These are phyloP conservation scores for Citrus inodora DNA, from an alignment of 345 rosid genomes.

Conservation along the genomic window DNA sequence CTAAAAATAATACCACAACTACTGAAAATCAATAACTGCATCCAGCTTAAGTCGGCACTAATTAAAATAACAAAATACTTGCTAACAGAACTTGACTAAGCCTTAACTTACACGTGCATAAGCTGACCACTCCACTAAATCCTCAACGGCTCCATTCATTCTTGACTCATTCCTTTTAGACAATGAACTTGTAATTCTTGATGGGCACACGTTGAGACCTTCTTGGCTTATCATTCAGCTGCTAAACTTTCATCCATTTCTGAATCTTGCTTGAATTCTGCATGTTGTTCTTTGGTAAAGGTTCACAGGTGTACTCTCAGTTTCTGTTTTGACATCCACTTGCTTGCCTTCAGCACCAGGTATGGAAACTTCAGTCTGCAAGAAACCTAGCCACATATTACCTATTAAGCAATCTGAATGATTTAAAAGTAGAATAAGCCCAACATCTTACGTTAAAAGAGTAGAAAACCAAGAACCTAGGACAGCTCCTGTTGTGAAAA, in stretches of 20 bases:
- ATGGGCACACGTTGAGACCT: no score
- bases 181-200: no score
- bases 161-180: no score
- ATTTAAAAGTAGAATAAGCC: not conserved
- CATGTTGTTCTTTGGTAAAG: not conserved
- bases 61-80: no score
- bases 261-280: not conserved
- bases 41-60: no score
- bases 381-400: slow-evolving; percentile 11
- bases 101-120: no score
- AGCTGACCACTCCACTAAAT: no score
- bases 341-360: slow-evolving; percentile 70
- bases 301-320: slow-evolving; percentile 27
- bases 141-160: no score
- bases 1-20: no score
- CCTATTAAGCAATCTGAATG: not conserved
- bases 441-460: slow-evolving; percentile 1
- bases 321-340: slow-evolving; percentile 61
- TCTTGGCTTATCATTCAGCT: no score
- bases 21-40: no score
- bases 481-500: not conserved
- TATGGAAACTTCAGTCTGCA: slow-evolving; percentile 86
- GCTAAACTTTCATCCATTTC: not conserved
- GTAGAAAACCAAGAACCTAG: slow-evolving; percentile 2
- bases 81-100: no score